Evolutionary conservation across 2,329 filamentous ascomycete genomes (phyloP).

Genomic region (Ascocoryne sarcoides): DNA sequence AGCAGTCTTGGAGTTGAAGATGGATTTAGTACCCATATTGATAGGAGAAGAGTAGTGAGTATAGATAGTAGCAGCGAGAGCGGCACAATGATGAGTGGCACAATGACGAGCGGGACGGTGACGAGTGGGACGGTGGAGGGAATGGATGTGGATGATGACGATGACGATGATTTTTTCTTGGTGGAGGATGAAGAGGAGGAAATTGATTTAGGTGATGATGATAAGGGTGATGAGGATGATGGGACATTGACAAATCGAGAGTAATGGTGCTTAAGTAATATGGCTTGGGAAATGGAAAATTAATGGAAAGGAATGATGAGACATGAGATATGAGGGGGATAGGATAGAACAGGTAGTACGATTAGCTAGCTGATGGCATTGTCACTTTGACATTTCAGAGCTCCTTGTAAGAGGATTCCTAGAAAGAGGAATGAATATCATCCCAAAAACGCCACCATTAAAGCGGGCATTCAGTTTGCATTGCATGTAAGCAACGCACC

Average conservation of each 20-base stretch:
- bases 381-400: too few species aligned
- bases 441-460: too few species aligned
- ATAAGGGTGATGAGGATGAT: background rate
- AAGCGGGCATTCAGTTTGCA: too few species aligned
- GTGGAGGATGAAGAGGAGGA: background rate
- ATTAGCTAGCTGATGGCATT: too few species aligned
- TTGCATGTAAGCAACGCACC: too few species aligned
- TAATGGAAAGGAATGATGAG: background rate
- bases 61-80: slow-evolving; percentile 1
- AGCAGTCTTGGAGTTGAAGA: slow-evolving; percentile 15
- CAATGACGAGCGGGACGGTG: background rate
- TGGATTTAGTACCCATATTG: slow-evolving; percentile 9
- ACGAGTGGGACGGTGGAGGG: slow-evolving; percentile 1
- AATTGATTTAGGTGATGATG: background rate
- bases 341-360: too few species aligned
- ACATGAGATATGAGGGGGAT: too few species aligned
- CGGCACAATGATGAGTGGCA: background rate
- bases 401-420: too few species aligned
- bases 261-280: background rate
- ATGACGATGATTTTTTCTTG: background rate
- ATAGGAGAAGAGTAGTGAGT: slow-evolving; percentile 6
- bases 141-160: background rate
- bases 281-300: background rate
- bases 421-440: too few species aligned
- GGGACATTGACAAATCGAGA: background rate